Evolutionary conservation across 257 asterid species (phyloP).

Genomic region (Paulownia fortunei): DNA sequence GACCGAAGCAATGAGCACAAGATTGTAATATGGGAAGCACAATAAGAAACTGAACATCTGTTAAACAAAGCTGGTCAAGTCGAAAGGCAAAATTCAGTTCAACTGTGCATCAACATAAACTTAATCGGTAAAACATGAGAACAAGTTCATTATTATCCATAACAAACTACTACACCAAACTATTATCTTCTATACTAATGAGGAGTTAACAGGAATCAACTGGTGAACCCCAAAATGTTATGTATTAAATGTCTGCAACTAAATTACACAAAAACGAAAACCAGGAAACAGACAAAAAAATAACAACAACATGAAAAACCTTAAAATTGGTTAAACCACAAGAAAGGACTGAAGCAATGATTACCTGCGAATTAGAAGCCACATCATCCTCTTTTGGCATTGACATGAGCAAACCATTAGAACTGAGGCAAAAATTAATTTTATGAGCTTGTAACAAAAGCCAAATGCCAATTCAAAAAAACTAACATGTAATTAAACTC

Average conservation of each 20-base stretch:
- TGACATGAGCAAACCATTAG: conserved; percentile 45
- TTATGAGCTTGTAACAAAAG: conserved; percentile 6
- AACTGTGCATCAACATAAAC: neutral
- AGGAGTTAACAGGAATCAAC: neutral
- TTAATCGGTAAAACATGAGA: neutral
- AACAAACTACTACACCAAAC: neutral
- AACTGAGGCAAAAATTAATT: neutral
- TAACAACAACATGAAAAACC: too few relatives aligned
- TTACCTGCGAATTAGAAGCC: conserved; percentile 64
- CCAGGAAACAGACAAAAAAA: neutral
- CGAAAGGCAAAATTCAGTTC: neutral
- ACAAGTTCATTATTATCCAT: neutral
- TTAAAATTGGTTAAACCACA: too few relatives aligned
- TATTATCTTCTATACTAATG: neutral
- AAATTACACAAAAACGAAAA: conserved; percentile 3
- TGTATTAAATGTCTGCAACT: neutral
- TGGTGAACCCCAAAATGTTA: neutral
- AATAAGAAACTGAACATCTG: neutral
- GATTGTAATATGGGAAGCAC: conserved; percentile 5
- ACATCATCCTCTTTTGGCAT: conserved; percentile 50
- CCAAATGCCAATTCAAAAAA: conserved; percentile 4
- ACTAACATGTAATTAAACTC: neutral
- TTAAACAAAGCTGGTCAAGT: neutral
- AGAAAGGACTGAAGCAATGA: neutral
- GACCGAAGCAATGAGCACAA: neutral